These are phyloP conservation scores for Chlamydomonas reinhardtii DNA, from an alignment of 163 green algal genomes.

Conservation along the genomic window DNA sequence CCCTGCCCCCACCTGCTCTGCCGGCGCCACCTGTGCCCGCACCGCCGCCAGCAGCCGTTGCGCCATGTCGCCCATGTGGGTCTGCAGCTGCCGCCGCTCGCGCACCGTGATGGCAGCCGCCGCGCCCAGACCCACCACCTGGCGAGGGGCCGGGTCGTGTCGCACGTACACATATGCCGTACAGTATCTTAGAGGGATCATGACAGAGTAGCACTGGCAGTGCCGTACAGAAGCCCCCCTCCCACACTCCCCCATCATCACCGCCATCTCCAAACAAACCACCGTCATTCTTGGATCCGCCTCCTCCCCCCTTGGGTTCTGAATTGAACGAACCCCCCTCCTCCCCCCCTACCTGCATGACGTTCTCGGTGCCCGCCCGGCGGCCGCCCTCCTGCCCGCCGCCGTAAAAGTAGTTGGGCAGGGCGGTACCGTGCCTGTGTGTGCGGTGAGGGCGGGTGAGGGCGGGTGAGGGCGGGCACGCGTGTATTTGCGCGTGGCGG, in stretches of 20 bases:
- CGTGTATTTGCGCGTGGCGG: no score
- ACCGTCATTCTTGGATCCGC: no score
- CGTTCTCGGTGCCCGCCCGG: slow-evolving; percentile 89
- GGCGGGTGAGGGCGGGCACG: no score
- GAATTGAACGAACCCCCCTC: no score
- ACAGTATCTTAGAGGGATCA: no score
- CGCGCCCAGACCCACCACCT: slow-evolving; percentile 34
- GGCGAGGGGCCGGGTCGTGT: background rate
- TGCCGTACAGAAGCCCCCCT: no score
- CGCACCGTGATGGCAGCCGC: background rate
- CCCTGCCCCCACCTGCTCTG: slow-evolving; percentile 29
- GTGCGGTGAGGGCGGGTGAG: background rate
- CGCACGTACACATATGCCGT: no score
- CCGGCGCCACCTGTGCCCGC: slow-evolving; percentile 4
- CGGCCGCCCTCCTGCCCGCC: slow-evolving; percentile 48
- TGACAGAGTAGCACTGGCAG: no score
- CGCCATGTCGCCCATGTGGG: slow-evolving; percentile 21
- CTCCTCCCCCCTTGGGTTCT: no score
- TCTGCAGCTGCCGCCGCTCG: background rate
- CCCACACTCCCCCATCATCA: no score
- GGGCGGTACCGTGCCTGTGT: slow-evolving; percentile 13
- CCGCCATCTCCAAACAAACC: no score
- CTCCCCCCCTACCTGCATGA: slow-evolving; percentile 70
- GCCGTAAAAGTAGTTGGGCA: slow-evolving; percentile 51
- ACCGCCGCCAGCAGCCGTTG: slow-evolving; percentile 31